Conservation (phyloP, 345 rosid species). For the Hypericum perforatum region DNA sequence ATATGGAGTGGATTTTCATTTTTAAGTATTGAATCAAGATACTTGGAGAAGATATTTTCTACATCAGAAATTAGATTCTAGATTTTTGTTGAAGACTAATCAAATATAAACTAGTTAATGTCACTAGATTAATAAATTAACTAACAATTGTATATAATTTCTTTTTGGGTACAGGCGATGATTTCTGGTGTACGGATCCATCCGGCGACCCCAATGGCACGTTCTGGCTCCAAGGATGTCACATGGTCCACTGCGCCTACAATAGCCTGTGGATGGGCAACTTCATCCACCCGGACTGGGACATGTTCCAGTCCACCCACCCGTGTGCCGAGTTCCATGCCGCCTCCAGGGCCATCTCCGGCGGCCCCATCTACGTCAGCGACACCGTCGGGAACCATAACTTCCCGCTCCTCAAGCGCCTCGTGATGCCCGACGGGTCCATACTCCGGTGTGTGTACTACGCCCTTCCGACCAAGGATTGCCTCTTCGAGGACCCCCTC, state of each 20-base stretch:
- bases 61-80: too few species aligned
- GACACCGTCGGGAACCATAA: constrained; percentile 1
- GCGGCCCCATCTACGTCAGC: constrained; percentile 4
- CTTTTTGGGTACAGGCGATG: neutral
- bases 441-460: constrained; percentile 1
- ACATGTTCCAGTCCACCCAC: constrained; percentile 4
- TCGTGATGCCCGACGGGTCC: constrained; percentile 1
- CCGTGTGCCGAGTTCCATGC: constrained; percentile 5
- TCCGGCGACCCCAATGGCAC: constrained; percentile 1
- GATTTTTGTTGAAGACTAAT: too few species aligned
- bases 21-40: too few species aligned
- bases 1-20: too few species aligned
- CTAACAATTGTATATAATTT: neutral
- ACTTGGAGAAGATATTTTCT: too few species aligned
- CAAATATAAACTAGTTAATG: too few species aligned
- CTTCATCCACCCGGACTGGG: constrained; percentile 4
- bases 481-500: constrained; percentile 1
- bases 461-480: constrained; percentile 1
- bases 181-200: constrained; percentile 1
- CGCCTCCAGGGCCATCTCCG: neutral
- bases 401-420: neutral
- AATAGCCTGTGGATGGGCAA: constrained; percentile 5
- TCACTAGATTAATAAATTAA: too few species aligned
- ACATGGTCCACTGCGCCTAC: constrained; percentile 3
- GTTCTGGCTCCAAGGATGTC: constrained; percentile 2